Conservation (phyloP, 2,329 filamentous ascomycete species). For the Paecilomyces niveus region DNA sequence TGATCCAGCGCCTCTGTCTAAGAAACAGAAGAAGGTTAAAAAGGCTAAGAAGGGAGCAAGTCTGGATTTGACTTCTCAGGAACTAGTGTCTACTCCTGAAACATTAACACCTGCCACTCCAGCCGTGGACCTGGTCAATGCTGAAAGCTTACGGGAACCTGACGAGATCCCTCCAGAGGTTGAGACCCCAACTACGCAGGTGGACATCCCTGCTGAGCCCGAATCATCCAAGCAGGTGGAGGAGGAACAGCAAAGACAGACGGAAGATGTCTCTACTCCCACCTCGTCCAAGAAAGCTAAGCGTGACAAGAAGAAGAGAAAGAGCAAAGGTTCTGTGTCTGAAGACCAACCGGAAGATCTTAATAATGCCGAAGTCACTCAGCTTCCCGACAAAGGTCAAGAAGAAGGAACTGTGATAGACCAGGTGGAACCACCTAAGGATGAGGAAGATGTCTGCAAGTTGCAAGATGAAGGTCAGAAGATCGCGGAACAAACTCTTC, state of each 20-base stretch:
- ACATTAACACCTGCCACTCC: background rate
- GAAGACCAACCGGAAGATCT: background rate
- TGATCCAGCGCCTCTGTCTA: constrained; percentile 2
- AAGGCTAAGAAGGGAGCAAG: constrained; percentile 10
- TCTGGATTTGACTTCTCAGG: background rate
- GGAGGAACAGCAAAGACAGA: background rate
- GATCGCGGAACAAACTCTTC: background rate
- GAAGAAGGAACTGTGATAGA: background rate
- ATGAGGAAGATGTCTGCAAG: background rate
- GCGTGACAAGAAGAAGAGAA: background rate
- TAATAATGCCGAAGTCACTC: background rate
- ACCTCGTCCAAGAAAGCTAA: background rate
- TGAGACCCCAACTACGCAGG: background rate
- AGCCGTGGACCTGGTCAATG: constrained; percentile 1
- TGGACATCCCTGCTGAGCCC: background rate
- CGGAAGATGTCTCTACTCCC: background rate
- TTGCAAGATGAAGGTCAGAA: background rate
- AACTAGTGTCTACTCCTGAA: constrained; percentile 1
- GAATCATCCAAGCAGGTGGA: background rate
- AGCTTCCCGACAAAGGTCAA: background rate
- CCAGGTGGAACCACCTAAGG: background rate
- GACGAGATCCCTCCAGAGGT: background rate
- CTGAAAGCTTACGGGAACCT: background rate
- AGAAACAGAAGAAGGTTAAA: constrained; percentile 15
- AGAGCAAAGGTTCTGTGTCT: background rate